Conservation (phyloP, 73 alveolate genomes). For the Paramecium sexaurelia region DNA sequence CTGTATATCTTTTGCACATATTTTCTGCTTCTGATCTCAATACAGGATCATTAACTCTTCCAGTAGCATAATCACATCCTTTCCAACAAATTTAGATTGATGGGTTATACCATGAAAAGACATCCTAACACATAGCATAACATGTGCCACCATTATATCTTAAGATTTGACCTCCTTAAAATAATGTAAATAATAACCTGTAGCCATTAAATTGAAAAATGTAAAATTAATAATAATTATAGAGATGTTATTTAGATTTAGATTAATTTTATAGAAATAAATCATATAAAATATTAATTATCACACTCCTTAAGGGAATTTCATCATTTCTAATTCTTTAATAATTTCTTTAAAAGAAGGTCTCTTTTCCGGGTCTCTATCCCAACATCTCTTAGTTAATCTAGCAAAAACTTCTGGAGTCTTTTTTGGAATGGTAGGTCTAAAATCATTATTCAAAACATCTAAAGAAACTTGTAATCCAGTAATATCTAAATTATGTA, state of each 20-base stretch:
- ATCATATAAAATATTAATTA: conserved; percentile 14
- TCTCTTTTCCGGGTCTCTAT: conserved; percentile 92
- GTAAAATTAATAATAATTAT: not conserved
- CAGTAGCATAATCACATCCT: conserved; percentile 89
- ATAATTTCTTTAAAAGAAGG: conserved; percentile 93
- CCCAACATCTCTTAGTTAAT: conserved; percentile 96
- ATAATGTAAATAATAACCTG: not conserved
- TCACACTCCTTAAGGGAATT: conserved; percentile 46
- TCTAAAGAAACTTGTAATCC: conserved; percentile 92
- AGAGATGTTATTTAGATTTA: not conserved
- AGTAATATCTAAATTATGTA: conserved; percentile 76
- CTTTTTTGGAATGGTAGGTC: conserved; percentile 93
- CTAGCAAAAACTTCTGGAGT: conserved; percentile 94
- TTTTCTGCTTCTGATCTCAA: conserved; percentile 83
- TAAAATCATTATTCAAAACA: conserved; percentile 93
- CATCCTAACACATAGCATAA: conserved; percentile 67
- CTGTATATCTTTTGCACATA: conserved; percentile 91
- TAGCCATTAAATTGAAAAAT: conserved; percentile 34
- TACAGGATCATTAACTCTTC: conserved; percentile 81
- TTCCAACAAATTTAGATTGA: conserved; percentile 78
- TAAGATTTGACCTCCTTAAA: not conserved
- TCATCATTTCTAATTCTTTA: conserved; percentile 82
- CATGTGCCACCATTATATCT: conserved; percentile 66
- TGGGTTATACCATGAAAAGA: conserved; percentile 68
- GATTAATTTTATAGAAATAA: not conserved